Percentiles rank a stretch among this genome's conserved stretches.
Conservation (phyloP, 257 asterid species). For the Forsythia viridissima region DNA sequence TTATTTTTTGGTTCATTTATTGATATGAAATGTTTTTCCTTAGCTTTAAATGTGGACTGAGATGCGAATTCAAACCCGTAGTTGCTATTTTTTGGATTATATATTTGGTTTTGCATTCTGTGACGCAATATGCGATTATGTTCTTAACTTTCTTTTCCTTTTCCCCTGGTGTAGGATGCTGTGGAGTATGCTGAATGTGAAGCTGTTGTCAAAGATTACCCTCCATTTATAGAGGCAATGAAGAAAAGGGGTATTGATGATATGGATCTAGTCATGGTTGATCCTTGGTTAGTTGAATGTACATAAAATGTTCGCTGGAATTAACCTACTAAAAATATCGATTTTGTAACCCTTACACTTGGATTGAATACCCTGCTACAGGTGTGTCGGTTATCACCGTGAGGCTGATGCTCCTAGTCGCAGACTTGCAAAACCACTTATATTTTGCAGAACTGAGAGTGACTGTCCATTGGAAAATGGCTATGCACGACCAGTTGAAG, state of each 20-base stretch:
- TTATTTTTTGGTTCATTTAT: background rate
- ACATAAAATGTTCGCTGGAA: conserved; percentile 8
- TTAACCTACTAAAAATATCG: conserved; percentile 12
- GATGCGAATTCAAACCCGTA: background rate
- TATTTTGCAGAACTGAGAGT: conserved; percentile 93
- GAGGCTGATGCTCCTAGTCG: conserved; percentile 95
- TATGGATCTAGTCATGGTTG: conserved; percentile 99
- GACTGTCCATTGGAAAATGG: conserved; percentile 98
- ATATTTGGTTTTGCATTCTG: background rate
- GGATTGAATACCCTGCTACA: conserved; percentile 35
- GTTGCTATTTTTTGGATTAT: background rate
- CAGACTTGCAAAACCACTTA: conserved; percentile 94
- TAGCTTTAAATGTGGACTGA: background rate
- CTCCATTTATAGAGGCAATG: conserved; percentile 95
- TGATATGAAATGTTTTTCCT: background rate
- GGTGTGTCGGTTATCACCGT: conserved; percentile 95
- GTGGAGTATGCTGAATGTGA: conserved; percentile 98
- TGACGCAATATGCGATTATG: background rate
- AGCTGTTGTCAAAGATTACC: conserved; percentile 85
- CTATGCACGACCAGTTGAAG: conserved; percentile 98
- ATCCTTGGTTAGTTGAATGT: conserved; percentile 73
- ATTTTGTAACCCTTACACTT: conserved; percentile 17
- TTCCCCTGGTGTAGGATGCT: conserved; percentile 67
- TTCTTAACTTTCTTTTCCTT: conserved; percentile 1
- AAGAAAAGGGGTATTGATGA: conserved; percentile 98